Percentiles rank a stretch among this genome's conserved stretches.
phyloP scores from a whole-genome alignment of 1,139 yeast species.

The Saccharomyces pastorianus region DNA sequence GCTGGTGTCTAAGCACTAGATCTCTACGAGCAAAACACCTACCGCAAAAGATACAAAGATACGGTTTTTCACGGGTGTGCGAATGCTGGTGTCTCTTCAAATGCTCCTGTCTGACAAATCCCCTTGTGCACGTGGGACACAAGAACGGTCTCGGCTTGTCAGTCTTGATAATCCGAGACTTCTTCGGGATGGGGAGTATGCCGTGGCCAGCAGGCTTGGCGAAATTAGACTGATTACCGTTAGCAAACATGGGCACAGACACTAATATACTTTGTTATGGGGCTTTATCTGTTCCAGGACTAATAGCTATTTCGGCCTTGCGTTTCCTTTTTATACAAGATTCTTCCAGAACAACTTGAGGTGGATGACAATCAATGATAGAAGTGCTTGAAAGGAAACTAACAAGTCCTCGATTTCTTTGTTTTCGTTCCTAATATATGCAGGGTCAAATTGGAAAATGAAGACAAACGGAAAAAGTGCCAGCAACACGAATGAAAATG shows the following conservation, averaged over 20 bases:
- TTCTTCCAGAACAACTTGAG: neutral
- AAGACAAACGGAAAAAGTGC: constrained; percentile 1
- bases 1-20: constrained; percentile 85
- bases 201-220: constrained; percentile 11
- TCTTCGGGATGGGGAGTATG: constrained; percentile 73
- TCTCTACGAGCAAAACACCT: constrained; percentile 91
- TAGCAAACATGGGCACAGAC: neutral
- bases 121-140: constrained; percentile 86
- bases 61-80: constrained; percentile 95
- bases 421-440: neutral
- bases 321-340: neutral
- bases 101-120: constrained; percentile 92
- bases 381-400: too few relatives aligned
- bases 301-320: neutral
- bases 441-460: neutral
- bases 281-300: too few relatives aligned
- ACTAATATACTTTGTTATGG: neutral
- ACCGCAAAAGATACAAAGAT: constrained; percentile 93
- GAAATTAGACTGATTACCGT: neutral
- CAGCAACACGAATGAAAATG: neutral
- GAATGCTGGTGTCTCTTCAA: constrained; percentile 88
- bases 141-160: constrained; percentile 89
- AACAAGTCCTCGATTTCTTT: neutral
- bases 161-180: constrained; percentile 73
- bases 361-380: too few relatives aligned